phyloP scores from a whole-genome alignment of 441 rosid species.

The Flueggea neowawraea region DNA sequence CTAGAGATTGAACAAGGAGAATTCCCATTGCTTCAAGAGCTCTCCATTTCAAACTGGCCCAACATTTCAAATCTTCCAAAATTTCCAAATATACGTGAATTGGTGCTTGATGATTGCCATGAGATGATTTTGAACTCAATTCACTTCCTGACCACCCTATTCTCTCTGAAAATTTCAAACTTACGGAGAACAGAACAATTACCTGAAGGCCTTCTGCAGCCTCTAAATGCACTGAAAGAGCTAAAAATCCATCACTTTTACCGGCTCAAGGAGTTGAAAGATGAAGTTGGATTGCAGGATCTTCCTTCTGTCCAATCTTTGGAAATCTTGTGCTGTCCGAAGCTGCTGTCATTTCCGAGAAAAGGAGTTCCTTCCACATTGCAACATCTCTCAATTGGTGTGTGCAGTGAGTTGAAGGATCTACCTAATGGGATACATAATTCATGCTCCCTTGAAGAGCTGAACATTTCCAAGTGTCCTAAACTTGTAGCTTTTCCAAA shows the following conservation, averaged over 20 bases:
- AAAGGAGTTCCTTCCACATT: conserved; percentile 11
- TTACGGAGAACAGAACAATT: conserved; percentile 7
- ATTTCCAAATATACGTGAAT: conserved; percentile 8
- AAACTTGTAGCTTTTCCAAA: background rate
- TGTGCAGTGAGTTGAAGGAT: conserved; percentile 17
- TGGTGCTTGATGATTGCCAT: conserved; percentile 13
- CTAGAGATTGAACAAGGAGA: conserved; percentile 16
- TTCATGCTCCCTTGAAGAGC: conserved; percentile 10
- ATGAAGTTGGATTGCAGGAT: conserved; percentile 14
- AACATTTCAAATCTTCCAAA: conserved; percentile 9
- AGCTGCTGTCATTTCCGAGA: conserved; percentile 10
- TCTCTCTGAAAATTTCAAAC: conserved; percentile 15
- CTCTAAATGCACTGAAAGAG: conserved; percentile 10
- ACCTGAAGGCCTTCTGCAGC: conserved; percentile 10
- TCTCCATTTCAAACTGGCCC: conserved; percentile 15
- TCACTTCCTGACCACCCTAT: conserved; percentile 13
- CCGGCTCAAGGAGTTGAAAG: conserved; percentile 9
- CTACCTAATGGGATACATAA: conserved; percentile 11
- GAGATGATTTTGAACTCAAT: conserved; percentile 10
- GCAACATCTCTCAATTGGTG: conserved; percentile 15
- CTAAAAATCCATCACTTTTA: conserved; percentile 16
- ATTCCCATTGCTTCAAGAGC: background rate
- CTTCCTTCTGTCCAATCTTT: conserved; percentile 12
- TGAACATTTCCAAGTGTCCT: conserved; percentile 11
- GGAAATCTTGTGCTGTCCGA: conserved; percentile 19